Base-by-base conservation (phyloP, 306 rosid genomes). In the Pueraria montana region DNA sequence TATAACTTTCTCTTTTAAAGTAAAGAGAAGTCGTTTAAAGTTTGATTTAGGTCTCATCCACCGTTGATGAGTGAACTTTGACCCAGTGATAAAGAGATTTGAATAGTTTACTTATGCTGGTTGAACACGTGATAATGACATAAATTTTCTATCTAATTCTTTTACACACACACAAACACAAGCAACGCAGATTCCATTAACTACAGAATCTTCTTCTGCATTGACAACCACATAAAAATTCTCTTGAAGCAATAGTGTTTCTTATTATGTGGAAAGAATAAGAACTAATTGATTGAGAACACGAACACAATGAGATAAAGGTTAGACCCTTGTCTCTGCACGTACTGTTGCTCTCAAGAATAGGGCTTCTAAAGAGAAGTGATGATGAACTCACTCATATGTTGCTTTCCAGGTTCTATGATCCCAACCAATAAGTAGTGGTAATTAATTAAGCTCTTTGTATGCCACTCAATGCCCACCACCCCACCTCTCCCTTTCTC, bases 381-480 rank as follows among this genome's bases (percentile, higher is more conserved):
- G 70, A 63, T 49, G 45, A 62, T 66, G 68, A 83, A 63, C 20
- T 48, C 63, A 65, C 70, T 74, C 8, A 27, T n/a, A 49, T 3
- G 85, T 80, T 58, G 76, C 83, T 80, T 80, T 80, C 70, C 24
- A 49, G 55, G 16, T 76, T 68, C 65, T 56, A 65, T 56, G 74
- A 63, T 50, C 49, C 13, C 14, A 43, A 40, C 58, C 67, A 74
- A 20, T 21, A 61, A 61, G 64, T 67, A 40, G 49, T 11, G 55
- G 71, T 40, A 26, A 58, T 18, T 69, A 36, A 62, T 68, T 34
- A 56, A 49, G 40, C 48, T 69, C 56, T 69, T 43, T 80, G n/a
- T 8, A 63, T 62, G 46, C 80, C 80, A 73, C 69, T 50, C 75
- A 73, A 62, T 49, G 49, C 43, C 69, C 66, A 21, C 21, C 77